Evolutionary conservation across 164 flowering plant species (phyloP), one percentile per base, ranked within the genome.

Genomic region (Liriodendron chinense): DNA sequence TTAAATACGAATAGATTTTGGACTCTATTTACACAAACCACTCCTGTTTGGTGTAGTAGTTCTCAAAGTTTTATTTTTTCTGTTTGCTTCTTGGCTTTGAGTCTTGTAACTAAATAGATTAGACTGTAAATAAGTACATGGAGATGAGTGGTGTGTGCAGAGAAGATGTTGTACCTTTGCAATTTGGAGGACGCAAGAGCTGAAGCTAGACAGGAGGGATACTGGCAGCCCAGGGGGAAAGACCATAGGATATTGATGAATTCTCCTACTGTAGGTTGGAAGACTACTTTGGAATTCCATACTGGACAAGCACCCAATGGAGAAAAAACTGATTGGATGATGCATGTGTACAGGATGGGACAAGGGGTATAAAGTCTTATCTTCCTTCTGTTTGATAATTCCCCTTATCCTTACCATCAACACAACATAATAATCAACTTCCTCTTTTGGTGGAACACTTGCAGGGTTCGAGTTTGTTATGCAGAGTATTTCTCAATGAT

Each of bases 261-360:
- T 69, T 68, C 84, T 73, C 2, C 49, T 20, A 70, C 80, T 24
- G 77, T 63, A 74, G 93, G 90, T 66, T 84, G 86, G 86, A 88
- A 81, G 70, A 84, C 82, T 22, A 85, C 90, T 65, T 70, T 76
- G 49, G 86, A 86, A 43, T 87, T 82, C 77, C 82, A 77, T 71
- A 77, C 72, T 65, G 86, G 86, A 28, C 75, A 65, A 67, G 82
- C 76, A 18, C 85, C 85, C 49, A 8, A 65, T 71, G 86, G 66
- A 23, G 59, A 9, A 62, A 82, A 80, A 83, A 87, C 89, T n/a
- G 69, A 74, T 69, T 90, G 90, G 90, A 65, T 84, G 65, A 86
- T 90, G 90, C 86, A 84, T 71, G 88, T 85, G 76, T 88, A 80
- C 81, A 82, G 65, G 74, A 73, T 87, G 72, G 78, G 76, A 66